Percentiles rank a stretch among this genome's conserved stretches.
Conservation (phyloP, 208 protist species). For the Acanthamoeba lenticulata region DNA sequence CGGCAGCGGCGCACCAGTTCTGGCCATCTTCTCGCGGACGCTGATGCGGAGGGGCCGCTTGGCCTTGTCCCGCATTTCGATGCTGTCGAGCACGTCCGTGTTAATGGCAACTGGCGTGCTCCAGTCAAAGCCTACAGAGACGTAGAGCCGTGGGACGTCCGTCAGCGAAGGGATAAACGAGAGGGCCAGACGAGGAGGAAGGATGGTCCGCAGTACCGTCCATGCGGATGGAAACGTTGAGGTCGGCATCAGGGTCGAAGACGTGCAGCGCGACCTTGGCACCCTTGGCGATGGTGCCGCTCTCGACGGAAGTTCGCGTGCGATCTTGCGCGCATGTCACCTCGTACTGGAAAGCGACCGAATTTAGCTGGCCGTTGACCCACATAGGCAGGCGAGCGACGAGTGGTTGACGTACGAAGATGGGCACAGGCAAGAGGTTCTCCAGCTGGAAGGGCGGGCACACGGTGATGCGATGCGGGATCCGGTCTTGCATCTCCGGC, state of each 20-base stretch:
- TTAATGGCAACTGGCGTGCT: constrained; percentile 18
- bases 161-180: too few relatives aligned
- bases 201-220: background rate
- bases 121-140: constrained; percentile 58
- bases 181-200: too few relatives aligned
- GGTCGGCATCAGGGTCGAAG: constrained; percentile 22
- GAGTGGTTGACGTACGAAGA: background rate
- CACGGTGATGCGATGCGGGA: background rate
- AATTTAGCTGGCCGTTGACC: background rate
- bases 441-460: constrained; percentile 55
- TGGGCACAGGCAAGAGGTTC: background rate
- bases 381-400: background rate
- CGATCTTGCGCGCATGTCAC: background rate
- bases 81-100: constrained; percentile 15
- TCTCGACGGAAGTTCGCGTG: background rate
- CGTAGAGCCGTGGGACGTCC: too few relatives aligned
- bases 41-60: constrained; percentile 7
- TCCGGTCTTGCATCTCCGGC: background rate
- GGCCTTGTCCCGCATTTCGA: constrained; percentile 51
- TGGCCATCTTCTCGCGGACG: background rate
- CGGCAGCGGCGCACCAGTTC: too few relatives aligned
- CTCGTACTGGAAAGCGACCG: background rate
- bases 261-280: background rate
- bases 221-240: background rate
- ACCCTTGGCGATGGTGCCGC: constrained; percentile 16